Base-by-base conservation (phyloP, 192 early-diverging fungal genomes). In the Gamsiella multidivaricata region DNA sequence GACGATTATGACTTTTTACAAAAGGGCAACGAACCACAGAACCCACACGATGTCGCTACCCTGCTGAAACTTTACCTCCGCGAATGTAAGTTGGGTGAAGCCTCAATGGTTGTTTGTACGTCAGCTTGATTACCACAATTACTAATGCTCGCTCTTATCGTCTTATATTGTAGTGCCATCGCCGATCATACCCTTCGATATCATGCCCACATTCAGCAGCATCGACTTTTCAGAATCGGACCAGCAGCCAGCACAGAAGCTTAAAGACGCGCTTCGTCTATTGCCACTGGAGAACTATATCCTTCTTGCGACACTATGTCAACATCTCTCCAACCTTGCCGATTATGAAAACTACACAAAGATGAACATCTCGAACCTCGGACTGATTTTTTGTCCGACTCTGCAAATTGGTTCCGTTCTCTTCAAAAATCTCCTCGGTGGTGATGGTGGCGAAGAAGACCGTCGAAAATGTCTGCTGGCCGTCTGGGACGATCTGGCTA, bases 311-410 rank as follows among this genome's bases (percentile, higher is more conserved):
- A 70, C 72, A 31, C 68, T 87, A 4, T 84, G 81, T 37, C 71
- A 61, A 11, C 87, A 89, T 37, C 55, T 89, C 11, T 80, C 82
- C 23, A 84, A 81, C 28, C 65, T 89, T 5, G 82, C 81, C 1
- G 83, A 72, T 36, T 70, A 80, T 34, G 74, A 75, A 28, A 69
- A 65, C 28, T 64, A 55, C 28, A 89, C 86, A 39, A 79, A 81
- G 52, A 89, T 89, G 87, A 85, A 78, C 15, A 81, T 83, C 8
- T 85, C 84, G 22, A 89, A 89, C 37, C 68, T 89, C 8, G 87
- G 82, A 0, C 65, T 89, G 0, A 89, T 89, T 7, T 89, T 89
- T 69, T 84, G 82, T 47, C 87, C 87, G 2, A 89, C 87, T 0
- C 55, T 89, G 10, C 80, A 79, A 29, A 80, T 89, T 26, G 81